phyloP scores from a whole-genome alignment of 257 asterid genomes.

The Thymus quinquecostatus region DNA sequence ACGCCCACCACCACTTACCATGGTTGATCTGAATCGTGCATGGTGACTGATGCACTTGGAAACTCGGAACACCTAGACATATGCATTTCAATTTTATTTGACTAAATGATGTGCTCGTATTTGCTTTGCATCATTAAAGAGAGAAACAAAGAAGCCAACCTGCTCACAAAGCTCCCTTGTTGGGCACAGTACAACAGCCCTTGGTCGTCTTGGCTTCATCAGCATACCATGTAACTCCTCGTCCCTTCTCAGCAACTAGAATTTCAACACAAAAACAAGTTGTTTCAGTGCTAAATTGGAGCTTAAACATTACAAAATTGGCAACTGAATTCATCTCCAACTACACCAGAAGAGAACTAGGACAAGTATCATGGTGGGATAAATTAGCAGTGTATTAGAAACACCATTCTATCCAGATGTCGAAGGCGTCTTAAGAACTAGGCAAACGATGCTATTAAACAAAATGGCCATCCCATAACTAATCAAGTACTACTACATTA shows the following conservation, averaged over 20 bases:
- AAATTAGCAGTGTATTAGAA: not conserved
- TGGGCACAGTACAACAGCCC: conserved; percentile 92
- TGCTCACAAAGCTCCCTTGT: conserved; percentile 99
- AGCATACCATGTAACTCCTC: conserved; percentile 81
- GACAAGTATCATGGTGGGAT: not conserved
- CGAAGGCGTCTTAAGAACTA: conserved; percentile 18
- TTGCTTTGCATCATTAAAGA: conserved; percentile 9
- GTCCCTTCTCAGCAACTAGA: conserved; percentile 80
- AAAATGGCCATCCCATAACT: not conserved
- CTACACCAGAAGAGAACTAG: not conserved
- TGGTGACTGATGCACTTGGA: conserved; percentile 88
- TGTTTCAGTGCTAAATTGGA: conserved; percentile 21
- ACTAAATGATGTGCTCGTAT: not conserved
- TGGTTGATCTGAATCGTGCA: conserved; percentile 91
- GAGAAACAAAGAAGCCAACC: conserved; percentile 43
- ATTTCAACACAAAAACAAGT: conserved; percentile 21
- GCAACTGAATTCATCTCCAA: conserved; percentile 7
- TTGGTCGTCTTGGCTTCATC: conserved; percentile 96
- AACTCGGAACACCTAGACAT: conserved; percentile 77
- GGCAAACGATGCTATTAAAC: conserved; percentile 12
- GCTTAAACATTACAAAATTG: not conserved
- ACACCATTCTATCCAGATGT: conserved; percentile 1
- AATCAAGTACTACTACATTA: not conserved
- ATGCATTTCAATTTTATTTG: conserved; percentile 20
- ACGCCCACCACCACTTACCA: conserved; percentile 98